These are phyloP conservation scores for Suhomyces chickasaworum DNA, from an alignment of 1,139 yeast species.

Conservation along the genomic window DNA sequence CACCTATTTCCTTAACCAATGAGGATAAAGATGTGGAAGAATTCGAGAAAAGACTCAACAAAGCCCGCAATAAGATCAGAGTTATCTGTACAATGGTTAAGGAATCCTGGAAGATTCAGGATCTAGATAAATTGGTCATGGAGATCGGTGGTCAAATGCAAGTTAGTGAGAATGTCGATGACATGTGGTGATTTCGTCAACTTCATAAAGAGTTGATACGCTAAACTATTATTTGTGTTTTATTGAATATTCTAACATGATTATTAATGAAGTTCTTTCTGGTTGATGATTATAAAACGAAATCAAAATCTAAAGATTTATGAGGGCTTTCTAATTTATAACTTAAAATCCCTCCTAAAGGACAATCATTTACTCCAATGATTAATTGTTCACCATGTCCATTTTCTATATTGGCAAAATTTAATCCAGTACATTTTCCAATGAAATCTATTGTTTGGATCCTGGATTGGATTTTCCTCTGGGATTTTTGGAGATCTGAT, in stretches of 20 bases:
- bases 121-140: conserved; percentile 36
- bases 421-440: conserved; percentile 62
- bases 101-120: conserved; percentile 35
- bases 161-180: conserved; percentile 43
- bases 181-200: conserved; percentile 45
- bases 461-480: conserved; percentile 24
- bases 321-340: conserved; percentile 42
- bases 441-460: conserved; percentile 55
- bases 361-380: conserved; percentile 57
- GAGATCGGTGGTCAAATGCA: conserved; percentile 45
- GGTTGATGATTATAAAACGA: conserved; percentile 15
- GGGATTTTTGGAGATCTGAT: conserved; percentile 26
- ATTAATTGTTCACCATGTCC: conserved; percentile 52
- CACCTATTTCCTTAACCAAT: conserved; percentile 29
- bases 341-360: conserved; percentile 59
- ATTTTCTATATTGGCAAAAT: conserved; percentile 47
- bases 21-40: conserved; percentile 51
- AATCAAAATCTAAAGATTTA: conserved; percentile 46
- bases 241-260: too few relatives aligned
- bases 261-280: too few relatives aligned
- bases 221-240: too few relatives aligned
- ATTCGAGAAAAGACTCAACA: conserved; percentile 46
- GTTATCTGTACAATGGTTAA: conserved; percentile 41
- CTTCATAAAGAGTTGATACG: too few relatives aligned
- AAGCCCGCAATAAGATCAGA: conserved; percentile 56